These are phyloP conservation scores for Curvularia hawaiiensis DNA, from an alignment of 2,329 filamentous ascomycete genomes.

Conservation along the genomic window DNA sequence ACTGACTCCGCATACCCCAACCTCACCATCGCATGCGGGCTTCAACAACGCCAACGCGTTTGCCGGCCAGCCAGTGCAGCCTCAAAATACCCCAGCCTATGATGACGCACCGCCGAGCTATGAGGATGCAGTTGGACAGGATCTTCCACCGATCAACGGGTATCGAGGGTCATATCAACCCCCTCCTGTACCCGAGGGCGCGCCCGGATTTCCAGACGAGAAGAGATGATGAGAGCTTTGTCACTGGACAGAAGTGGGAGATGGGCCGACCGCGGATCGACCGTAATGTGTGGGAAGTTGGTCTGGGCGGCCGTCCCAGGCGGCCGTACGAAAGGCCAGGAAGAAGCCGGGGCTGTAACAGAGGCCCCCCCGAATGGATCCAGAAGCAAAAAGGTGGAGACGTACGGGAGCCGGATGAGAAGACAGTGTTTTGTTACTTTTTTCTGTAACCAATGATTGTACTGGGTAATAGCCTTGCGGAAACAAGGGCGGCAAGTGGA, in stretches of 20 bases:
- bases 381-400: constrained; percentile 10
- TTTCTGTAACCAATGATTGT: constrained; percentile 27
- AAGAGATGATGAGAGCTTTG: constrained; percentile 37
- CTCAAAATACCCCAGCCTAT: constrained; percentile 50
- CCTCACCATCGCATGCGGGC: constrained; percentile 26
- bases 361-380: neutral
- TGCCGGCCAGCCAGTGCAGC: constrained; percentile 27
- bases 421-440: constrained; percentile 14
- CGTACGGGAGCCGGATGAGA: constrained; percentile 9
- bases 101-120: constrained; percentile 94
- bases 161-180: constrained; percentile 67
- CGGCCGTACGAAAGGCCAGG: constrained; percentile 6
- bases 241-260: neutral
- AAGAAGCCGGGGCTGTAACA: constrained; percentile 9
- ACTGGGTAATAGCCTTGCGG: constrained; percentile 23
- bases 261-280: neutral
- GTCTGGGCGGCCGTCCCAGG: neutral
- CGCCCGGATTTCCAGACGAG: constrained; percentile 44
- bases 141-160: constrained; percentile 74
- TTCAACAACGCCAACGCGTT: constrained; percentile 26
- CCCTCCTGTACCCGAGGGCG: constrained; percentile 47
- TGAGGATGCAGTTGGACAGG: constrained; percentile 86
- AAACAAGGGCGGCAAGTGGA: constrained; percentile 8
- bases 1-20: constrained; percentile 33
- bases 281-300: neutral